Conservation (phyloP, 805 yeast genomes). For the Ogataea trehaloabstinens region DNA sequence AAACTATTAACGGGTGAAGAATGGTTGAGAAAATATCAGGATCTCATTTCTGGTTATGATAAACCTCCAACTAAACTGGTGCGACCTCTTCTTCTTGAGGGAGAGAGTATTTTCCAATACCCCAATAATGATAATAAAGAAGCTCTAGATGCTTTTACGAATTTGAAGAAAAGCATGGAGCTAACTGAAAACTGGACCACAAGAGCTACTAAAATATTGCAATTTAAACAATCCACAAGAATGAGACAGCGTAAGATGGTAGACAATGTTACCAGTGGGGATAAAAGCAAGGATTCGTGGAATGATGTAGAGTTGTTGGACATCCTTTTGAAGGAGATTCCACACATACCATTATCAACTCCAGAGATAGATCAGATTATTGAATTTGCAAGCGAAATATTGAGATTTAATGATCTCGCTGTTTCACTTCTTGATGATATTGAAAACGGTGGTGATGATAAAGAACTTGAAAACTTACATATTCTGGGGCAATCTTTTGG, state of each 20-base stretch:
- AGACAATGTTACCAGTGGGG: constrained; percentile 1
- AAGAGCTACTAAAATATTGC: constrained; percentile 51
- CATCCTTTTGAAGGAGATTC: constrained; percentile 43
- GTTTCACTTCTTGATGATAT: constrained; percentile 32
- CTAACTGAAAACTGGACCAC: constrained; percentile 52
- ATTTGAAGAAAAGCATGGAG: constrained; percentile 41
- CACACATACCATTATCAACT: constrained; percentile 47
- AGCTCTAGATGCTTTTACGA: constrained; percentile 21
- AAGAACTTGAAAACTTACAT: constrained; percentile 44
- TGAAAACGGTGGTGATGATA: constrained; percentile 37
- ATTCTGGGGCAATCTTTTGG: constrained; percentile 61
- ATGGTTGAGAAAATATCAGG: constrained; percentile 51
- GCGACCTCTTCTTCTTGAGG: constrained; percentile 47
- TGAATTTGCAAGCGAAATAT: constrained; percentile 52
- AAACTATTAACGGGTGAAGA: constrained; percentile 45
- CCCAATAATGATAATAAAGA: constrained; percentile 5
- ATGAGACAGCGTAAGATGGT: constrained; percentile 30
- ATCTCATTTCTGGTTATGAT: constrained; percentile 36
- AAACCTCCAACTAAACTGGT: constrained; percentile 48
- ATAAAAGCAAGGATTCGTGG: constrained; percentile 6
- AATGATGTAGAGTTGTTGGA: constrained; percentile 34
- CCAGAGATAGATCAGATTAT: constrained; percentile 60
- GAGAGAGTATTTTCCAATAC: constrained; percentile 44
- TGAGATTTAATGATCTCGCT: constrained; percentile 48
- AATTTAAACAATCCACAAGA: constrained; percentile 51